These are phyloP conservation scores for Paecilomyces variotii DNA, from an alignment of 2,329 filamentous ascomycete species.

Conservation along the genomic window DNA sequence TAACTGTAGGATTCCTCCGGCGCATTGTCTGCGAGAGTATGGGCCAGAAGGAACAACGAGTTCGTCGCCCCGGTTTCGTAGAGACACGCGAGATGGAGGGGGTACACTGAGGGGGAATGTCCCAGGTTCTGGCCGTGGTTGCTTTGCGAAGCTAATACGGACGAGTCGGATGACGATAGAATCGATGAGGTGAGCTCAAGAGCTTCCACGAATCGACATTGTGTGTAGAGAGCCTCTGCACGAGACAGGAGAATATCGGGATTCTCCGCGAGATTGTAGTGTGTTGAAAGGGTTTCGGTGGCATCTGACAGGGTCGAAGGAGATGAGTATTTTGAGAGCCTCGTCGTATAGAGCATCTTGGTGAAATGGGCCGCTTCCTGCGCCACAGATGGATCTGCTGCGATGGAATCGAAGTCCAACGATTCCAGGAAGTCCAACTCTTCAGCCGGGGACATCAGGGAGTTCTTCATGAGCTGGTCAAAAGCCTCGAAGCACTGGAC, in stretches of 20 bases:
- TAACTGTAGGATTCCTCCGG: slow-evolving; percentile 87
- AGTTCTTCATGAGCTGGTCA: slow-evolving; percentile 95
- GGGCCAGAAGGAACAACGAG: slow-evolving; percentile 80
- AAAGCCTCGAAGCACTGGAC: slow-evolving; percentile 98
- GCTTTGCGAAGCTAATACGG: slow-evolving; percentile 32
- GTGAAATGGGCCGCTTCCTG: slow-evolving; percentile 91
- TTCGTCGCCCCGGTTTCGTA: slow-evolving; percentile 84
- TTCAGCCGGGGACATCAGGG: slow-evolving; percentile 78
- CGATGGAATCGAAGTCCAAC: slow-evolving; percentile 80
- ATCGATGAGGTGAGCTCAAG: slow-evolving; percentile 76
- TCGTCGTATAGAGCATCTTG: slow-evolving; percentile 91
- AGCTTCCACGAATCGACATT: slow-evolving; percentile 86
- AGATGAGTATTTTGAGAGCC: slow-evolving; percentile 90
- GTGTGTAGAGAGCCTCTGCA: slow-evolving; percentile 86
- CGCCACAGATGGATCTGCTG: slow-evolving; percentile 57
- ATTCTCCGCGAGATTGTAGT: slow-evolving; percentile 81
- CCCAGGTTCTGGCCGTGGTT: slow-evolving; percentile 31
- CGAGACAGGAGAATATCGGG: slow-evolving; percentile 84
- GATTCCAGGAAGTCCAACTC: slow-evolving; percentile 85
- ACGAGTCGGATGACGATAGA: slow-evolving; percentile 75
- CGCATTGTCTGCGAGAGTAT: slow-evolving; percentile 85
- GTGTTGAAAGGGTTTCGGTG: slow-evolving; percentile 83
- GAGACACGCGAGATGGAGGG: slow-evolving; percentile 82
- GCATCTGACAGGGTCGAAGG: slow-evolving; percentile 74
- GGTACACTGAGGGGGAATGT: slow-evolving; percentile 56